Conservation (phyloP, 169 alveolate genomes). For the Cyclospora cayetanensis region DNA sequence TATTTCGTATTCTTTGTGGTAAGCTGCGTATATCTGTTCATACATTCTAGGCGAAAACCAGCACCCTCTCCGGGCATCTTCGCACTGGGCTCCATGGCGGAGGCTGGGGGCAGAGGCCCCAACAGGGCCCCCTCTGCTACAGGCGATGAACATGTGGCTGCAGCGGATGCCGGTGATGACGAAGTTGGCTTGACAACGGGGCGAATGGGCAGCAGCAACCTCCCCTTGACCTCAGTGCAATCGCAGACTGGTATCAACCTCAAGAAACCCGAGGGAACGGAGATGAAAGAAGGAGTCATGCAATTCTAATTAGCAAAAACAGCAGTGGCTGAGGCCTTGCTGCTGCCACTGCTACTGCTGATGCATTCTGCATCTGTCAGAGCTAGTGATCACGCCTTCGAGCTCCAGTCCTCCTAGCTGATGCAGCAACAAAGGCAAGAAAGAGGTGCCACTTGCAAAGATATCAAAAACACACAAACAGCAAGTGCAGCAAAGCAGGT, state of each 20-base stretch:
- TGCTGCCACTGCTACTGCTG: background rate
- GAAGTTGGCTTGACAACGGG: background rate
- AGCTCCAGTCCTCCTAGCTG: no score
- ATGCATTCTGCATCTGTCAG: background rate
- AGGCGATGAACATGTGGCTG: background rate
- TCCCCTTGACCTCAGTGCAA: background rate
- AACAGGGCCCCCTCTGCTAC: background rate
- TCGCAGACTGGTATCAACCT: background rate
- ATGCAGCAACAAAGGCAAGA: no score
- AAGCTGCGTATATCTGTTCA: constrained; percentile 53
- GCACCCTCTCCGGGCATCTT: constrained; percentile 35
- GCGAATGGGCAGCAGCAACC: constrained; percentile 13
- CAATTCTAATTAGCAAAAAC: background rate
- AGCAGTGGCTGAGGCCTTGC: background rate
- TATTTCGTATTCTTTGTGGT: constrained; percentile 41
- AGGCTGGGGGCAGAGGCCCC: constrained; percentile 17
- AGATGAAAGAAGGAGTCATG: background rate
- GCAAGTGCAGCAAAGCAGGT: no score
- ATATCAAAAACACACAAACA: no score
- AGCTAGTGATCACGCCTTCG: no score
- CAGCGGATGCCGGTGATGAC: constrained; percentile 44
- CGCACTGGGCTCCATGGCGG: constrained; percentile 43
- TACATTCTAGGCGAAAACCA: constrained; percentile 49
- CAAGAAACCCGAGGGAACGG: background rate
- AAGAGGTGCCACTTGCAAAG: no score